Evolutionary conservation across 345 rosid species (phyloP), one percentile per base, ranked within the genome.

Genomic region (Rubroshorea leprosula): DNA sequence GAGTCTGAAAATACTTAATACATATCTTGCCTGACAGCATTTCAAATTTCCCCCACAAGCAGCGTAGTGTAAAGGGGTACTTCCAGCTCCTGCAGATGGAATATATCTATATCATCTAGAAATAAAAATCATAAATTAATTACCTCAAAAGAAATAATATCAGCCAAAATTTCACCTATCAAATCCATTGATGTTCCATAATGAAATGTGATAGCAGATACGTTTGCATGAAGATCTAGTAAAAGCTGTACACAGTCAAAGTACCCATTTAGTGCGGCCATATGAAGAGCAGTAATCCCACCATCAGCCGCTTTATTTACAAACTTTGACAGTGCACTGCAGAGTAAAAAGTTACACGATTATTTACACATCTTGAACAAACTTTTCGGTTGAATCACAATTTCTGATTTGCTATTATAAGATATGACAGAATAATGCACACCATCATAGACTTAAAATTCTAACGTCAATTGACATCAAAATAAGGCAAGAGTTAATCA

Each of bases 151-250:
- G 26, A 39, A 49, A 23, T 50, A 18, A 22, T 15, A 52, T 29
- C 24, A 45, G 18, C 6, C 52, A 51, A 63, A 65, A 54, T 45
- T 52, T 58, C 58, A 93, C 99, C 97, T 70, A 93, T 93, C 77
- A 89, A 76, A 83, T 93, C 99, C 99, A 93, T 87, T 24, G 99
- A 85, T 66, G 97, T 87, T 68, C 99, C 99, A 65, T 89, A 85
- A 72, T 87, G 97, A 79, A 83, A 85, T 50, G 96, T 89, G 58
- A 82, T 81, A 3, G 90, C 88, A 13, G 86, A 79, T 23, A 87
- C 87, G 81, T 85, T 82, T 9, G 97, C 96, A 61, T 76, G 86
- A 68, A 93, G 84, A 61, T 93, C 96, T 66, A 93, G 94, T 49
- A 93, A 71, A 80, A 93, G 99, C 72, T 93, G 96, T 49, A 89